Conservation (phyloP, 371 early-diverging fungal genomes). For the Rhizopus sp. region DNA sequence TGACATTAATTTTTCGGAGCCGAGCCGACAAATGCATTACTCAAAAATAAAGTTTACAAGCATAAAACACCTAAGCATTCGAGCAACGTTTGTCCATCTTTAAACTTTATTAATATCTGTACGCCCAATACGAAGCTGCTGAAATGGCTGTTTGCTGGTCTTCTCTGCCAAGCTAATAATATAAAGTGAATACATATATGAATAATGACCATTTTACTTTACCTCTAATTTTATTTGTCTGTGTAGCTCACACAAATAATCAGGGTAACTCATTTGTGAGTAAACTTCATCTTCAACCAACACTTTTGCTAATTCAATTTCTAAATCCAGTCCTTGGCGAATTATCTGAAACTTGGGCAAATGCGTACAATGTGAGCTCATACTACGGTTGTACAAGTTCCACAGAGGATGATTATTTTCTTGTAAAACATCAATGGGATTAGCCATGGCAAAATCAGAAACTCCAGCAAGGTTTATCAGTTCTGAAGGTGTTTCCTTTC, state of each 20-base stretch:
- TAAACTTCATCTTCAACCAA: conserved; percentile 84
- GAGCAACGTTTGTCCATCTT: not conserved
- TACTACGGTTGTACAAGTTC: not conserved
- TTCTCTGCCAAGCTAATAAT: conserved; percentile 37
- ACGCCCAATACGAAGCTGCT: conserved; percentile 32
- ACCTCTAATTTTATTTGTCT: conserved; percentile 82
- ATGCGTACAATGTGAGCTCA: conserved; percentile 13
- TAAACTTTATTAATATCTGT: conserved; percentile 26
- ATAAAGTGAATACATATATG: not conserved
- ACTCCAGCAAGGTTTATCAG: conserved; percentile 24
- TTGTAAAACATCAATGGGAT: conserved; percentile 18
- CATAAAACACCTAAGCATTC: not conserved
- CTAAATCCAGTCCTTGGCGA: conserved; percentile 68
- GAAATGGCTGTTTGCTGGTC: conserved; percentile 27
- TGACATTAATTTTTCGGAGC: not conserved
- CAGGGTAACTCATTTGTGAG: conserved; percentile 89
- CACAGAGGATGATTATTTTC: conserved; percentile 5
- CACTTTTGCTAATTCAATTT: conserved; percentile 62
- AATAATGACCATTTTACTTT: not conserved
- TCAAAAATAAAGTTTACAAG: not conserved
- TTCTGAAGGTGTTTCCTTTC: conserved; percentile 20
- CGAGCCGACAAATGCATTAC: not conserved
- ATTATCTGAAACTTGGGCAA: conserved; percentile 51
- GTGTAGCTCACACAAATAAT: conserved; percentile 88
- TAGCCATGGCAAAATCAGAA: conserved; percentile 20